Base-by-base conservation (phyloP, 108 stramenopile species). In the Pseudonitzschia multistriata region DNA sequence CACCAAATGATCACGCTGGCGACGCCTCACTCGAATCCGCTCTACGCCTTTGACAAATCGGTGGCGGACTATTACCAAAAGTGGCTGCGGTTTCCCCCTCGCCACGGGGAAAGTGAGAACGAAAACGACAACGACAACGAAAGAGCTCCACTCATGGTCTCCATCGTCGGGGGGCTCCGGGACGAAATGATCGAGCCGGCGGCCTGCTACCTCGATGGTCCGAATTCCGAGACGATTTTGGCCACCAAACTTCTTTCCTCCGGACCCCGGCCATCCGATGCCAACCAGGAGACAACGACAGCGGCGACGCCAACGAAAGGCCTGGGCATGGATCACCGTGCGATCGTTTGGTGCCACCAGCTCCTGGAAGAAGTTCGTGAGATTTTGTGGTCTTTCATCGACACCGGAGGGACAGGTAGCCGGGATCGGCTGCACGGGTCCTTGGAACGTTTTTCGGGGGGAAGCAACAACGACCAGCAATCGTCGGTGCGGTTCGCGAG, bases 291-390 rank as follows among this genome's bases (percentile, higher is more conserved):
- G n/a, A n/a, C n/a, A n/a, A 53, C 52, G 24, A n/a, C 22, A 1
- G 1, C 22, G 10, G n/a, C 52, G 0, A 53, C 52, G 24, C 8
- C 19, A 22, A 17, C 22, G 0, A n/a, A 22, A 8, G 24, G 0
- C 8, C 65, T 86, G 54, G 92, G 92, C 24, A 89, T 89, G 87
- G 92, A 93, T 70, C 89, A 93, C 74, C 77, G 80, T 52, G 86
- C 88, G 10, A 89, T 90, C 57, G 87, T 87, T n/a, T 93, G 89
- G 92, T 93, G 92, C 66, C 81, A 86, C 64, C 79, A 84, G 66
- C 52, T 90, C 14, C 67, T 93, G 10, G 64, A 59, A 7, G 42
- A 65, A 39, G 83, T 89, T 11, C 85, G 88, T 35, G 72, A 73
- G 57, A 56, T 87, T 0, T 72, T 91, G 62, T 87, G 81, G 74